A percentile compares a stretch with the other conserved stretches of the same genome.
These are phyloP conservation scores for Eimeria tenella DNA, from an alignment of 169 alveolate genomes.

Conservation along the genomic window DNA sequence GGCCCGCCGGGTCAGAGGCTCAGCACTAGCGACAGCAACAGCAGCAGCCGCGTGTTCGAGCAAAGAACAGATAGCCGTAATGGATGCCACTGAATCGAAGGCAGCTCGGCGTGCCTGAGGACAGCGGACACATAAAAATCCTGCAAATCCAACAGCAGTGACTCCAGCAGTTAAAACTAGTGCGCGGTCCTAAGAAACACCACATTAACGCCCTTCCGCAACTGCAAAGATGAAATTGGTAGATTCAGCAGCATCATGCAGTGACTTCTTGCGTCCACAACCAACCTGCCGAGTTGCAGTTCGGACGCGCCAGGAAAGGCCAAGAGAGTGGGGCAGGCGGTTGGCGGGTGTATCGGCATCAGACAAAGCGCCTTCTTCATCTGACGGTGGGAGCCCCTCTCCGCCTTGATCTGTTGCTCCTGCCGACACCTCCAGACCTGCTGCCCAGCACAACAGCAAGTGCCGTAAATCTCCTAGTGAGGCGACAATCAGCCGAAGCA, in stretches of 20 bases:
- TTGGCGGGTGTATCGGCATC: slow-evolving; percentile 37
- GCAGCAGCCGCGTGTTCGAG: slow-evolving; percentile 27
- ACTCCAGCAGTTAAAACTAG: background rate
- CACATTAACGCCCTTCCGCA: too few species aligned
- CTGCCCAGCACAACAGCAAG: slow-evolving; percentile 46
- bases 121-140: background rate
- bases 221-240: too few species aligned
- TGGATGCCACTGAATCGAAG: slow-evolving; percentile 18
- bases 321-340: slow-evolving; percentile 38
- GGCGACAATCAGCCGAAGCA: slow-evolving; percentile 43
- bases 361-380: background rate
- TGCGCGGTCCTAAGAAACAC: background rate
- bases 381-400: background rate
- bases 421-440: slow-evolving; percentile 18
- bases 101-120: slow-evolving; percentile 60
- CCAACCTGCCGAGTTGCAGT: slow-evolving; percentile 59
- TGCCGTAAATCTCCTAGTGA: slow-evolving; percentile 34
- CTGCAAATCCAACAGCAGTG: background rate
- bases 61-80: background rate
- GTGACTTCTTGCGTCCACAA: background rate
- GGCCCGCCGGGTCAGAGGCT: background rate
- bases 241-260: background rate
- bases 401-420: slow-evolving; percentile 23
- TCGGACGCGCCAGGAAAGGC: slow-evolving; percentile 47
- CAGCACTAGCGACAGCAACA: slow-evolving; percentile 12